Base-by-base conservation (phyloP, 331 rosid genomes). In the Dryas integrifolia region DNA sequence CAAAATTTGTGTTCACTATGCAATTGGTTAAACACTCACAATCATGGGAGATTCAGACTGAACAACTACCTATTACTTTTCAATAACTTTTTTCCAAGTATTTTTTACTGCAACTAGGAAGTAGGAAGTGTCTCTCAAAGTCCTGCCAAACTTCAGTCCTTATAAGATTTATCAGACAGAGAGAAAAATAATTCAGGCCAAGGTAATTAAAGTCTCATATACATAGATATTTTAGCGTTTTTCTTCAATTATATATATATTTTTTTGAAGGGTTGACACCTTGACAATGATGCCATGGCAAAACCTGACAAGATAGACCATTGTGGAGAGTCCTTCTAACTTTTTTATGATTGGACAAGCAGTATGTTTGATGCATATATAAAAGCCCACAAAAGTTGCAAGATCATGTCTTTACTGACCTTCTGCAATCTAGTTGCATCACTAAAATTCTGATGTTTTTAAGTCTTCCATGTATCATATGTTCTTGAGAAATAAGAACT, bases 231-330 rank as follows among this genome's bases (percentile, higher is more conserved):
- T 72, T 72, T 21, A 6, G 18, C 1, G 5, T 46, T 64, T 49
- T 38, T 41, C 53, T 15, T 5, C 0, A 70, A 67, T 41, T 45
- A 4, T 45, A 24, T 61, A 8, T 67, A 18, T 64, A 3, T 14
- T 38, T 5, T 45, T 73, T 53, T 76, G 9, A 67, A 67, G 51
- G 77, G 71, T 9, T 30, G 75, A 60, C 57, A 72, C 63, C 35
- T 9, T 30, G 75, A 60, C 57, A 72, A 69, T 43, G 67, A 9
- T 50, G 68, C 75, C 45, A 0, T 45, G 35, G 64, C 75, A 44
- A 50, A 51, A 43, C 60, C 65, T 58, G 69, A 67, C 59, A 3
- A 8, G 11, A 61, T 15, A 18, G 35, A n/a, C 64, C 60, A 65
- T 49, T 21, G 14, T 35, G 75, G 15, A 69, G 78, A 72, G 40